These are phyloP conservation scores for Macrolepiota albuminosa DNA, from an alignment of 768 basidiomycete genomes.

Conservation along the genomic window DNA sequence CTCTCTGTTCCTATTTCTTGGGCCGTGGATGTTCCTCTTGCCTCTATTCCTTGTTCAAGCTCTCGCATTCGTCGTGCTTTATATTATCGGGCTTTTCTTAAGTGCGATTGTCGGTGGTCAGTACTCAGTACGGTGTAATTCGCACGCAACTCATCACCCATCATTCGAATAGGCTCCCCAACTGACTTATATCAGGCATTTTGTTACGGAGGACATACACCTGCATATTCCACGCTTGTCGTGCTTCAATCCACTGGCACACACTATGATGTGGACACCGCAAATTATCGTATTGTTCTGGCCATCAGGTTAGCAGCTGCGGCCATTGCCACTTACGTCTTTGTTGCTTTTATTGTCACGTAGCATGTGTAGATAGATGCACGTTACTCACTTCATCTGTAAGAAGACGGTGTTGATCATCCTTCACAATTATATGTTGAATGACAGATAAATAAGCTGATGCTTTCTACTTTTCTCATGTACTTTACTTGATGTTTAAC, in stretches of 20 bases:
- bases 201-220: conserved; percentile 22
- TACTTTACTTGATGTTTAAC: not conserved
- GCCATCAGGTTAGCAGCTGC: conserved; percentile 26
- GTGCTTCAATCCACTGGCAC: conserved; percentile 21
- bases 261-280: conserved; percentile 40
- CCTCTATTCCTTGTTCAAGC: conserved; percentile 19
- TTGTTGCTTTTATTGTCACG: conserved; percentile 10
- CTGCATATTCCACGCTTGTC: conserved; percentile 17
- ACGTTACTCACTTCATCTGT: not conserved
- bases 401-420: not conserved
- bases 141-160: not conserved
- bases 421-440: not conserved
- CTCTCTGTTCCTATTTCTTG: conserved; percentile 16
- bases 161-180: conserved; percentile 17
- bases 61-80: conserved; percentile 10
- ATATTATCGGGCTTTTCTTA: conserved; percentile 15
- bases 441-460: not conserved
- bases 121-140: not conserved
- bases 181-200: conserved; percentile 19
- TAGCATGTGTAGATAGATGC: not conserved
- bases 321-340: conserved; percentile 14
- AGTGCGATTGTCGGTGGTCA: conserved; percentile 18
- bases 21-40: conserved; percentile 20
- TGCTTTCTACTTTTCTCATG: not conserved
- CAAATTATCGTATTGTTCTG: conserved; percentile 62